These are phyloP conservation scores for Vicia faba DNA, from an alignment of 306 rosid species.

Conservation along the genomic window DNA sequence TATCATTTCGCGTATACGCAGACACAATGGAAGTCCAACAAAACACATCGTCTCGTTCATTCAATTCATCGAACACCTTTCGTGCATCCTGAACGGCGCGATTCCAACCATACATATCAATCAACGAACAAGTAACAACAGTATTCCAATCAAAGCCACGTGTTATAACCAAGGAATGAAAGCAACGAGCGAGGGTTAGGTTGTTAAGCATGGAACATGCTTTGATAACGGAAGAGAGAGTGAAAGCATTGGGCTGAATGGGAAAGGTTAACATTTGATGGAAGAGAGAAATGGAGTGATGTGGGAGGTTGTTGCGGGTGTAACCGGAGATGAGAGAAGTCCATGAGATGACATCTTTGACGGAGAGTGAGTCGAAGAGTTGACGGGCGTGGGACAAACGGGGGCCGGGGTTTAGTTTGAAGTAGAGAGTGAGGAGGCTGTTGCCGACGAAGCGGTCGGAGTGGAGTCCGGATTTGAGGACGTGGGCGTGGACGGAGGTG, in stretches of 20 bases:
- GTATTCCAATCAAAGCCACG: conserved; percentile 58
- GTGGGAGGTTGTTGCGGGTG: conserved; percentile 50
- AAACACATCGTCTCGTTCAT: conserved; percentile 53
- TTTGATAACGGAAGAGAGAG: conserved; percentile 72
- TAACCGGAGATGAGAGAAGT: conserved; percentile 78
- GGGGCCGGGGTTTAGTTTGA: conserved; percentile 60
- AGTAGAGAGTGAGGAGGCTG: conserved; percentile 73
- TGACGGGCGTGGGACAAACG: conserved; percentile 50
- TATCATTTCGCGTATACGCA: conserved; percentile 60
- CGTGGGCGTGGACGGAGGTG: conserved; percentile 66
- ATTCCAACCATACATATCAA: conserved; percentile 80
- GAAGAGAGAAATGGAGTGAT: conserved; percentile 45
- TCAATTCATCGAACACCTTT: conserved; percentile 67
- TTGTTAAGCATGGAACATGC: conserved; percentile 60
- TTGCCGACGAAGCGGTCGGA: conserved; percentile 77
- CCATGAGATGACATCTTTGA: conserved; percentile 82
- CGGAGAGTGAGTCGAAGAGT: conserved; percentile 56
- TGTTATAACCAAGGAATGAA: conserved; percentile 56
- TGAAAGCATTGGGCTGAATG: conserved; percentile 67
- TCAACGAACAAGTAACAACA: conserved; percentile 58
- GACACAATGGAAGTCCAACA: conserved; percentile 83
- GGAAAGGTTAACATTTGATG: conserved; percentile 53
- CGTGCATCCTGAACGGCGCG: conserved; percentile 48
- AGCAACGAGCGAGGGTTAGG: conserved; percentile 50
- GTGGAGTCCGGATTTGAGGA: conserved; percentile 69